Evolutionary conservation across 176 grass and related monocot species (phyloP).

Genomic region (Ananas comosus): DNA sequence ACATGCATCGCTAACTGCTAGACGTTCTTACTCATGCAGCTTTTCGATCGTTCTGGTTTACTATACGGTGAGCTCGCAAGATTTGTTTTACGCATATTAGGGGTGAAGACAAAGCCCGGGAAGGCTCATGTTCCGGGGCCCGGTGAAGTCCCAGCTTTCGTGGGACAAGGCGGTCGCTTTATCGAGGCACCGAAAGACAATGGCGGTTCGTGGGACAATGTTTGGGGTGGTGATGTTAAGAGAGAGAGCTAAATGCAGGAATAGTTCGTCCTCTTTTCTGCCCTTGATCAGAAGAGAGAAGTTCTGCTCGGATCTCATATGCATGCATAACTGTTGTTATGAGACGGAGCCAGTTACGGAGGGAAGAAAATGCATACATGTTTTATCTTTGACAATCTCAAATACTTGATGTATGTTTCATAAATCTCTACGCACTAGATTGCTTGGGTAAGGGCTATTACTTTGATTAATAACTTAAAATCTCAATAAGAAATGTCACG

Average conservation of each 20-base stretch:
- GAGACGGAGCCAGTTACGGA: neutral
- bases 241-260: slow-evolving; percentile 26
- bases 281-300: neutral
- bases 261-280: neutral
- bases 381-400: neutral
- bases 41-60: slow-evolving; percentile 78
- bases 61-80: slow-evolving; percentile 79
- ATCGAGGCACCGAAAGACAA: slow-evolving; percentile 41
- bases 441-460: too few species aligned
- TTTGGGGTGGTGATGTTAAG: slow-evolving; percentile 41
- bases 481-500: too few species aligned
- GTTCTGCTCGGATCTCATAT: neutral
- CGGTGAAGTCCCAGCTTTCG: slow-evolving; percentile 13
- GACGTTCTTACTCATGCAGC: slow-evolving; percentile 20
- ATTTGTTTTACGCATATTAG: slow-evolving; percentile 58
- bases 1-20: too few species aligned
- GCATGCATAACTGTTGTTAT: neutral
- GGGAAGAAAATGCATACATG: neutral
- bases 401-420: neutral
- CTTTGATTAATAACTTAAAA: too few species aligned
- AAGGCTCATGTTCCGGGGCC: slow-evolving; percentile 34
- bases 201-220: slow-evolving; percentile 52
- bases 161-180: slow-evolving; percentile 32
- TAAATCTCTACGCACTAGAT: too few species aligned
- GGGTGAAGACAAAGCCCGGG: slow-evolving; percentile 49